phyloP scores from a whole-genome alignment of 2,329 filamentous ascomycete species.

The Pestalotiopsis sp. region DNA sequence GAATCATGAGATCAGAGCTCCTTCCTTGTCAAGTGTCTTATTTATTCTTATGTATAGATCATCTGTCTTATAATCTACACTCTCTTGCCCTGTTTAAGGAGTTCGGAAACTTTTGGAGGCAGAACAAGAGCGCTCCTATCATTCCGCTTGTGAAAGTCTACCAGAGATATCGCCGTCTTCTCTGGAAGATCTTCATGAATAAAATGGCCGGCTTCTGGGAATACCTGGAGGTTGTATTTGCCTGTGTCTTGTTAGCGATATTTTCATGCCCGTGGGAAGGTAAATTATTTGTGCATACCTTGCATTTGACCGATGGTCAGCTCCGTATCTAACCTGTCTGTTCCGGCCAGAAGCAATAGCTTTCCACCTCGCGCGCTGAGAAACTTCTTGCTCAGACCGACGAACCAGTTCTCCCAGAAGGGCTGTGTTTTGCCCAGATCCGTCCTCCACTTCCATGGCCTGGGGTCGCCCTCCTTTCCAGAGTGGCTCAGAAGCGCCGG shows the following conservation, averaged over 20 bases:
- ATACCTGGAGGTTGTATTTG: conserved; percentile 94
- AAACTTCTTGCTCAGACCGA: conserved; percentile 86
- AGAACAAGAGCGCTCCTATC: conserved; percentile 83
- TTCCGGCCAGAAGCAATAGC: conserved; percentile 33
- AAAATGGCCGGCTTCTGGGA: conserved; percentile 95
- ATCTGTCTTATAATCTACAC: conserved; percentile 36
- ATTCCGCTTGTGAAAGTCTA: conserved; percentile 91
- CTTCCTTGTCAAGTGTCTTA: background rate
- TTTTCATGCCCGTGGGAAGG: background rate
- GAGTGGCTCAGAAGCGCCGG: conserved; percentile 68
- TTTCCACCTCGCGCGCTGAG: conserved; percentile 70
- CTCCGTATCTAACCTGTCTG: conserved; percentile 37
- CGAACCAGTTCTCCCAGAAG: conserved; percentile 95
- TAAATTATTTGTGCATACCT: conserved; percentile 25
- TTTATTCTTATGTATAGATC: background rate
- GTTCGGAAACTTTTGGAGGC: conserved; percentile 86
- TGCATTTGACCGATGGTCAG: conserved; percentile 39
- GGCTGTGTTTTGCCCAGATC: conserved; percentile 81
- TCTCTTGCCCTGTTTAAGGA: conserved; percentile 65
- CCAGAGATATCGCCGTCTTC: conserved; percentile 82
- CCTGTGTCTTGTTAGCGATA: conserved; percentile 45
- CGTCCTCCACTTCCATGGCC: conserved; percentile 82
- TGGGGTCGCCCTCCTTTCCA: conserved; percentile 29
- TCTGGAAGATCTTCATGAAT: conserved; percentile 94
- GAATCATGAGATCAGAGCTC: background rate